phyloP scores from a whole-genome alignment of 2,329 filamentous ascomycete genomes.

The Trichoderma cornu-damae region DNA sequence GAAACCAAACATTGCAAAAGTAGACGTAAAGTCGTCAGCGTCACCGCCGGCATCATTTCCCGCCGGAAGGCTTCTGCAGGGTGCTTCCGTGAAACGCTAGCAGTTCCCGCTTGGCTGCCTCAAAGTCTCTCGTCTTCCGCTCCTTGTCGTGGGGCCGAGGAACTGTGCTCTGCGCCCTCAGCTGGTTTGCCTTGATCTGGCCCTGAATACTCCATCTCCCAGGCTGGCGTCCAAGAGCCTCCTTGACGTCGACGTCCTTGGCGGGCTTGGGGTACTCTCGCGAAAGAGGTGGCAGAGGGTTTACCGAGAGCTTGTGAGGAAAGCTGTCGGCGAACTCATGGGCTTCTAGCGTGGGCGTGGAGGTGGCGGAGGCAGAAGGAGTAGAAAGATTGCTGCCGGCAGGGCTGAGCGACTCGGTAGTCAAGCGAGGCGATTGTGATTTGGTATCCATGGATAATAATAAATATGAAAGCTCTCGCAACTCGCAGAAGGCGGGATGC shows the following conservation, averaged over 20 bases:
- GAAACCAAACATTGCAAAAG: not conserved
- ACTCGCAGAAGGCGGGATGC: not conserved
- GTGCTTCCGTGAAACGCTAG: constrained; percentile 34
- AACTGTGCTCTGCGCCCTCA: constrained; percentile 24
- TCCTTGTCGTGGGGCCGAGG: constrained; percentile 31
- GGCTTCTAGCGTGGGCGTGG: constrained; percentile 14
- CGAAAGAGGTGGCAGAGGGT: constrained; percentile 32
- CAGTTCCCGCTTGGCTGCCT: constrained; percentile 45
- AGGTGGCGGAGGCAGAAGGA: constrained; percentile 3
- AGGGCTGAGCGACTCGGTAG: constrained; percentile 4
- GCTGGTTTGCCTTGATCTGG: constrained; percentile 32
- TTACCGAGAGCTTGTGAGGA: not conserved
- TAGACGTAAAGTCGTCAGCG: not conserved
- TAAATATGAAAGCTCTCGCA: not conserved
- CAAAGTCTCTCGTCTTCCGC: constrained; percentile 38
- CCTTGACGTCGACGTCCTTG: constrained; percentile 37
- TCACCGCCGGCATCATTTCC: not conserved
- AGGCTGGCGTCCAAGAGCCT: constrained; percentile 41
- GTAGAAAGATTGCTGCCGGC: constrained; percentile 8
- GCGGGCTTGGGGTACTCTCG: constrained; percentile 40
- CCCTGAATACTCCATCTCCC: constrained; percentile 39
- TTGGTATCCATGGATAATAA: constrained; percentile 8
- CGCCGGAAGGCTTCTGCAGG: constrained; percentile 3
- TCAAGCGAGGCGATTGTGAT: constrained; percentile 1
- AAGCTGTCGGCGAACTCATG: constrained; percentile 5